Base-by-base conservation (phyloP, 2,329 filamentous ascomycete genomes). In the Didymellaceae sp. region DNA sequence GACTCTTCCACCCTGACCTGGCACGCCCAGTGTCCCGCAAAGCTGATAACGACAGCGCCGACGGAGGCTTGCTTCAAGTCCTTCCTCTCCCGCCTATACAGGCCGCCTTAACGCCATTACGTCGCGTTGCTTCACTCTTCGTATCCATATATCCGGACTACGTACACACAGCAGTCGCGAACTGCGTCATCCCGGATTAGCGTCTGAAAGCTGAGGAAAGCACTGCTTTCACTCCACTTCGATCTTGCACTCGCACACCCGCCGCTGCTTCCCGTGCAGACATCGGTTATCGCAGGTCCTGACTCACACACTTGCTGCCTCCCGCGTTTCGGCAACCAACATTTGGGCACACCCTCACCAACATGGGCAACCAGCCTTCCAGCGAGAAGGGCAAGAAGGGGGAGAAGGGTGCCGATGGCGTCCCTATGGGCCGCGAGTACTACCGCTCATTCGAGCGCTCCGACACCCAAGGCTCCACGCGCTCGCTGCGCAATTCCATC, bases 361-460 rank as follows among this genome's bases (percentile, higher is more conserved):
- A 55, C 62, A 92, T 92, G 89, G 89, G 89, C 71, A 91, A 91
- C 74, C 85, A 89, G 75, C 81, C 80, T 65, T 91, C 89, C 63
- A 88, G 84, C 74, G 76, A 77, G 60, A 75, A 75, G 55, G 75
- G 75, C 57, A 74, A 71, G 52, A 74, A 73, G 51, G 75, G 76
- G 52, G 64, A 71, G 21, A 75, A 75, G 49, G 78, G 78, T 42
- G 71, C 75, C 52, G 76, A 77, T 50, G 78, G 76, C 58, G 85
- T 89, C 28, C 80, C 83, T 54, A 78, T 97, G 52, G 88, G 91
- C 73, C 89, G 90, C 22, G 71, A 74, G 46, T 68, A 71, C 58
- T 96, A 94, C 74, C 93, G 92, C 21, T 96, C 93, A 21, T 93
- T 97, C 72, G 89, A 87, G 76, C 88, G 89, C 71, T 91, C 91